Evolutionary conservation across 441 rosid genomes (phyloP).

Genomic region (Bruguiera hainesii): DNA sequence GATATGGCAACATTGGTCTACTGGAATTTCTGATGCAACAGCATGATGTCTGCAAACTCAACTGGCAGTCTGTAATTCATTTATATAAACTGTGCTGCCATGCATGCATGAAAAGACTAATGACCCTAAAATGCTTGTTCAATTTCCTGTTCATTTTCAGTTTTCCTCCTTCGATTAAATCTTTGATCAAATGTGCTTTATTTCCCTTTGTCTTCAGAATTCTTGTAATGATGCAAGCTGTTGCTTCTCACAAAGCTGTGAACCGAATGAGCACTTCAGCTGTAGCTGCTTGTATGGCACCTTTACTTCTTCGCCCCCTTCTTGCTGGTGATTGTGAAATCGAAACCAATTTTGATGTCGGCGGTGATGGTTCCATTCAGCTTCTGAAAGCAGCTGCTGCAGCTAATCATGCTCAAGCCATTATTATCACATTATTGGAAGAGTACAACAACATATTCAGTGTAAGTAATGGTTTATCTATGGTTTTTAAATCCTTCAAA

Average conservation of each 20-base stretch:
- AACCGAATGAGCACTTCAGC: conserved; percentile 98
- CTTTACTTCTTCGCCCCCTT: conserved; percentile 98
- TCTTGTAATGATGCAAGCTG: conserved; percentile 85
- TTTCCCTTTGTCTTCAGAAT: conserved; percentile 51
- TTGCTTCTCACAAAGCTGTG: conserved; percentile 70
- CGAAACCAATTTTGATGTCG: conserved; percentile 79
- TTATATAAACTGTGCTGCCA: too few species aligned
- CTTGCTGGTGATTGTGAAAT: conserved; percentile 95
- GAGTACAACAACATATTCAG: conserved; percentile 85
- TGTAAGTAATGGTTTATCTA: conserved; percentile 47
- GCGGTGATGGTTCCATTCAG: conserved; percentile 91
- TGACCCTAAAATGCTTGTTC: too few species aligned
- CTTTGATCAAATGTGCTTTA: conserved; percentile 13
- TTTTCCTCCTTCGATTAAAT: conserved; percentile 3
- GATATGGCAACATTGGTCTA: too few species aligned
- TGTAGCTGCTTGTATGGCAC: conserved; percentile 99
- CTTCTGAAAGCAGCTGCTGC: conserved; percentile 99
- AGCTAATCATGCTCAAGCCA: conserved; percentile 99
- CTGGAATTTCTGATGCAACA: too few species aligned
- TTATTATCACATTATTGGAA: conserved; percentile 84
- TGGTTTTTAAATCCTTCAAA: background rate
- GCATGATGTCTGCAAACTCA: too few species aligned
- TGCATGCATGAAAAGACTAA: too few species aligned
- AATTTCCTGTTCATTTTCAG: too few species aligned
- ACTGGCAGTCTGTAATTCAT: too few species aligned